Evolutionary conservation across 495 filamentous ascomycete species (phyloP).

Genomic region (Penicillium taxi): DNA sequence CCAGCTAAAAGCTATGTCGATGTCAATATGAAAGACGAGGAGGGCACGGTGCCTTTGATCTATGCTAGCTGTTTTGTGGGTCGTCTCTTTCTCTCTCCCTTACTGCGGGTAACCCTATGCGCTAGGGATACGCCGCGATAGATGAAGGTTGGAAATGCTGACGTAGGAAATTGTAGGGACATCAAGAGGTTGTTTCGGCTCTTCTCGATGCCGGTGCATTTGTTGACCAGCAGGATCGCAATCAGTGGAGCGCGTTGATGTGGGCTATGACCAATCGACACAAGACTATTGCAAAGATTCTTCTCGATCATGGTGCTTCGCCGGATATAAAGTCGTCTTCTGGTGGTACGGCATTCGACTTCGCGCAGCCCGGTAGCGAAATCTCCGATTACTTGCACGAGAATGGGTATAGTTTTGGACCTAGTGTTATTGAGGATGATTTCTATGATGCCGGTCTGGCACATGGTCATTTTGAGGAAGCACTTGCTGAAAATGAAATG

Average conservation of each 20-base stretch:
- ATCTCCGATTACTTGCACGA: slow-evolving; percentile 91
- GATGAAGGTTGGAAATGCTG: slow-evolving; percentile 1
- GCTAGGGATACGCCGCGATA: neutral
- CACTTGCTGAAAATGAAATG: slow-evolving; percentile 94
- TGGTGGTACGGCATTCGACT: slow-evolving; percentile 93
- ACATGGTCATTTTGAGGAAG: slow-evolving; percentile 91
- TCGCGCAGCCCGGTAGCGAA: slow-evolving; percentile 88
- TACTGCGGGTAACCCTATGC: neutral
- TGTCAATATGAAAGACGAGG: slow-evolving; percentile 85
- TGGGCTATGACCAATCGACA: slow-evolving; percentile 99
- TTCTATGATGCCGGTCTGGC: slow-evolving; percentile 92
- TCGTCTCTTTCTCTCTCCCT: slow-evolving; percentile 15
- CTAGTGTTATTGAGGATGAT: slow-evolving; percentile 80
- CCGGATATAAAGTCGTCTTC: slow-evolving; percentile 88
- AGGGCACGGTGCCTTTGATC: slow-evolving; percentile 89
- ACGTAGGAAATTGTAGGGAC: slow-evolving; percentile 50
- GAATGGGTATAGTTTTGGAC: slow-evolving; percentile 85
- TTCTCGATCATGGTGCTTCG: slow-evolving; percentile 92
- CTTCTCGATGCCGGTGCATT: slow-evolving; percentile 83
- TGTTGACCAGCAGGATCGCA: slow-evolving; percentile 88
- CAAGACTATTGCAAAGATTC: slow-evolving; percentile 83
- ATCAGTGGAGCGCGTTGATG: slow-evolving; percentile 97
- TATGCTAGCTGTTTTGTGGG: slow-evolving; percentile 98
- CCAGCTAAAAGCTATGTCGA: slow-evolving; percentile 71
- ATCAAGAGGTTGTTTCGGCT: slow-evolving; percentile 79